Base-by-base conservation (phyloP, 768 basidiomycete species). In the Asterophora lycoperdoides region DNA sequence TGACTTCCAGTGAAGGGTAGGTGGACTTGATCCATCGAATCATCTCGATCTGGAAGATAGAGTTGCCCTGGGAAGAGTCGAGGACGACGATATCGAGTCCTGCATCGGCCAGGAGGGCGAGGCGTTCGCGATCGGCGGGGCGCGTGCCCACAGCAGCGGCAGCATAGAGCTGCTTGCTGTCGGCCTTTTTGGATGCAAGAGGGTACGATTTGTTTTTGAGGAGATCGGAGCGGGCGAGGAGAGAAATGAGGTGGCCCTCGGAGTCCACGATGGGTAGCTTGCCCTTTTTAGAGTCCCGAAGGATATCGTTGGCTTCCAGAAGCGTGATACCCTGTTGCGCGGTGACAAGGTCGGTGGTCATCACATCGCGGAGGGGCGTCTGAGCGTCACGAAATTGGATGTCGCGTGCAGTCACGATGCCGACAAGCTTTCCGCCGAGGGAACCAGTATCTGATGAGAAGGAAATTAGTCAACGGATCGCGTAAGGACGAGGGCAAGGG, bases 151-250 rank as follows among this genome's bases (percentile, higher is more conserved):
- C 79, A 6, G 96, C 89, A 3, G 96, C 95, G 7, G 95, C 96
- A 41, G 93, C 92, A 63, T 94, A 93, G 3, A 99, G 83, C 71
- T 98, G 95, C 68, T 98, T 99, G 64, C 77, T 91, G 53, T 83
- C 75, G 1, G 90, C 89, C 56, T 86, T 79, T 72, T 98, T 98
- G 58, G 86, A 89, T 1, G 96, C 93, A 49, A 96, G 80, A 1
- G 96, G 96, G 68, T 86, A 99, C 49, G 89, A 93, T 64, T 96
- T 91, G 70, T 95, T 96, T 70, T 99, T 98, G 64, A 98, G 81
- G 41, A 99, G 77, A 68, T 99, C 95, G 42, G 94, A 97, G 48
- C 94, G 93, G 2, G 95, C 93, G 48, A 99, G 84, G 55, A 99
- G 90, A 15, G 79, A 82, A 18, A 81, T 70, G 23, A 83, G 74